Evolutionary conservation across 176 grass and related monocot genomes (phyloP), one percentile per base, ranked within the genome.

Genomic region (Carex kokanica): DNA sequence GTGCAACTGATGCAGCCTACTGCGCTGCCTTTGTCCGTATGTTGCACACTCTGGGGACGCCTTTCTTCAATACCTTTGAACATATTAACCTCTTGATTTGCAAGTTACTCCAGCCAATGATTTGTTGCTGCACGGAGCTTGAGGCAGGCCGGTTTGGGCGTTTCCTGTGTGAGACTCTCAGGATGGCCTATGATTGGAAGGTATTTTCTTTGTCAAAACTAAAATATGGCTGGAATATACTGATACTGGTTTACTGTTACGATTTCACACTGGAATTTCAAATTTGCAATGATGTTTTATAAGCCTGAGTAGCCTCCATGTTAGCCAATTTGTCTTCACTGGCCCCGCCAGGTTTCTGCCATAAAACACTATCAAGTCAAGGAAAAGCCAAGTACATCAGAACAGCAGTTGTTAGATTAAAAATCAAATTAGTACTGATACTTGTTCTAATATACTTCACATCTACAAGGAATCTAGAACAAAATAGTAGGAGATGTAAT

Each of bases 101-200:
- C 83, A 99, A 93, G 87, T 89, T 93, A 16, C 84, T 99, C 75
- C 97, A 99, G 61, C 97, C 97, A 73, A 95, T 99, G 93, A 96
- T 99, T 81, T 99, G 93, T 86, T 93, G 91, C 59, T 99, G 97
- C 82, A 99, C 97, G 53, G 97, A 99, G 87, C 94, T 88, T 81
- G 97, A 99, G 84, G 97, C 97, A 41, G 93, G 93, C 4, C 91
- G 97, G 78, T 90, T 99, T 80, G 97, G 97, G 87, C 89, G 93
- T 78, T 99, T 99, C 84, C 74, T 99, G 80, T 89, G 91, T 58
- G 97, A 99, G 90, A 99, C 97, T 74, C 84, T 99, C 58, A 99
- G 91, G 88, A 91, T 93, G 89, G 97, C 93, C 32, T 99, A 96
- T 83, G 84, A 92, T 84, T 99, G 97, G 97, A 99, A 99, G 93